Base-by-base conservation (phyloP, 768 basidiomycete genomes). In the Termitomyces sp. region DNA sequence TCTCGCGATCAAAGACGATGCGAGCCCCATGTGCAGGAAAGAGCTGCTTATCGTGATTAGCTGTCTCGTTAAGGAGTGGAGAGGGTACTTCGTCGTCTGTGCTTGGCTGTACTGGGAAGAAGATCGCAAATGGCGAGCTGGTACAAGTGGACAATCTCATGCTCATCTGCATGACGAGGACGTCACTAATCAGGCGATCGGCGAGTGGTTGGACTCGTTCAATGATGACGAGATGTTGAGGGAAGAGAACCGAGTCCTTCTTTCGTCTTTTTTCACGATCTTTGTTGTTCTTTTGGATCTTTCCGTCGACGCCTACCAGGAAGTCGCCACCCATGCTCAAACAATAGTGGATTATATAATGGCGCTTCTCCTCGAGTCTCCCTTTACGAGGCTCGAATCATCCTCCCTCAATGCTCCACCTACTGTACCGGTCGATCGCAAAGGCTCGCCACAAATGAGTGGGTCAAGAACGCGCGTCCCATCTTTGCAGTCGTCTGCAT, bases 51-150 rank as follows among this genome's bases (percentile, higher is more conserved):
- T 98, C 40, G 79, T 98, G 40, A 85, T 98, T 55, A 94, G 92
- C 65, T 93, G 91, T 64, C 76, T 98, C 21, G 94, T 95, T 38
- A 90, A 94, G 69, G 96, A 98, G 69, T 98, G 95, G 92, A 77
- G 94, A 55, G 97, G 96, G 7, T 91, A 91, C 75, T 94, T 98
- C 63, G 91, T 96, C 48, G 85, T 94, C 40, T 97, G 96, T 60
- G 94, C 96, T 1, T 98, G 96, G 95, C 74, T 93, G 9, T 95
- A 97, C 67, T 91, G 91, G 85, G 94, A 97, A 66, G 91, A 95
- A 68, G 91, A 96, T 63, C 73, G 86, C 50, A 81, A 78, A 57
- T 85, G 87, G 82, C 72, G 79, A 65, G 61, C 73, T 53, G 65
- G 77, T 63, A 62, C 69, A 15, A 70, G 56, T 63, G 68, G 69